These are phyloP conservation scores for Lactifluus piperatus DNA, from an alignment of 768 basidiomycete species.

Conservation along the genomic window DNA sequence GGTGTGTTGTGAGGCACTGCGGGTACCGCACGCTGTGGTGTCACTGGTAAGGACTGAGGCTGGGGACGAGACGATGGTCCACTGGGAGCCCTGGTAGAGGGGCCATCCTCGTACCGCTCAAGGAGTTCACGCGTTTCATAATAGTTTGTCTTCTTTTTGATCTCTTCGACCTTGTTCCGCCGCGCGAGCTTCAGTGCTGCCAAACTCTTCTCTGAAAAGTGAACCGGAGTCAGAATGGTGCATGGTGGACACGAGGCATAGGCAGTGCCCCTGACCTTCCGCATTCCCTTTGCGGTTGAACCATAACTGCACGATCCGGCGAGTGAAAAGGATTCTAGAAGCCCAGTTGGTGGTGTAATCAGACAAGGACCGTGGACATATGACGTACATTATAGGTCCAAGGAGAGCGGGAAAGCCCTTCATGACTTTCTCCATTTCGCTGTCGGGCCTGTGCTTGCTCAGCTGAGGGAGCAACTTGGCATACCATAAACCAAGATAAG, in stretches of 20 bases:
- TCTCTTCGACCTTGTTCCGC: slow-evolving; percentile 82
- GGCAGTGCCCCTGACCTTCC: slow-evolving; percentile 49
- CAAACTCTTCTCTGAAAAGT: slow-evolving; percentile 62
- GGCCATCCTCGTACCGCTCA: slow-evolving; percentile 75
- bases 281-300: slow-evolving; percentile 70
- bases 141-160: slow-evolving; percentile 97
- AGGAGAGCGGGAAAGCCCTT: slow-evolving; percentile 52
- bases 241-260: slow-evolving; percentile 1
- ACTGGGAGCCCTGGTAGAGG: slow-evolving; percentile 29
- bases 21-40: slow-evolving; percentile 22
- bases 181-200: slow-evolving; percentile 67
- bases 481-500: slow-evolving; percentile 72
- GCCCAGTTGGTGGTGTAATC: background rate
- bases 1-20: slow-evolving; percentile 22
- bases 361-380: background rate
- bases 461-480: slow-evolving; percentile 42
- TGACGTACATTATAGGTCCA: slow-evolving; percentile 71
- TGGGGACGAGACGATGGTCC: slow-evolving; percentile 28
- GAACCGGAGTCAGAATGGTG: background rate
- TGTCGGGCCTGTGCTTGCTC: slow-evolving; percentile 23
- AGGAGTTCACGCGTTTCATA: slow-evolving; percentile 85
- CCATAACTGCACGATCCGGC: slow-evolving; percentile 78
- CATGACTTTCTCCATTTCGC: slow-evolving; percentile 34
- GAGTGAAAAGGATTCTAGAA: slow-evolving; percentile 59
- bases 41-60: slow-evolving; percentile 25